Base-by-base conservation (phyloP, 345 rosid genomes). In the Citrus sinensis region DNA sequence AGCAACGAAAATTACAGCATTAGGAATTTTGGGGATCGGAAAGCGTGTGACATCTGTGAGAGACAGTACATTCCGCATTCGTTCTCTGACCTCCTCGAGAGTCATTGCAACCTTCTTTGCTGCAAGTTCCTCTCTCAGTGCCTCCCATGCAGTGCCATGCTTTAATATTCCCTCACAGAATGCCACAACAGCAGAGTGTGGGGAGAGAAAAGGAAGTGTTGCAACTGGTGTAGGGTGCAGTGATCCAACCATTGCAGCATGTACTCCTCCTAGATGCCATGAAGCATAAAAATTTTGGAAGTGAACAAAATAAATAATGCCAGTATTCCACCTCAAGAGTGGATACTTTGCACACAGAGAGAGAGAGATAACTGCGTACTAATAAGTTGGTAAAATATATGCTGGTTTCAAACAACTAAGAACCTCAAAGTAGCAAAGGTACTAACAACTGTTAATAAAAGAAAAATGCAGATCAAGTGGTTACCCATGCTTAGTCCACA, bases 181-280 rank as follows among this genome's bases (percentile, higher is more conserved):
- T 60, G 99, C 99, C 88, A 96, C 99, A 82, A 89, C 98, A 9
- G 99, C 99, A 76, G 98, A 94, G 80, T 96, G 99, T 3, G 99
- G 98, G 69, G 99, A 96, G 51, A 96, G 90, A 86, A 96, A 96
- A 76, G 98, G 99, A 75, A 96, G 89, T 76, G 94, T 96, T 76
- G 99, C 98, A 81, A 96, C 80, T 13, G 99, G 95, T 80, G 95
- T 90, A 61, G 99, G 99, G 87, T 96, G 94, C 83, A 94, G 92
- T 68, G 99, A 92, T 87, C 99, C 99, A 71, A 92, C 95, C 99
- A 96, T 94, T 74, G 98, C 97, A 84, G 99, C 98, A 84, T 94
- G 98, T 14, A 96, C 99, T 86, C 99, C 98, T 32, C 99, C 99
- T 88, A 71, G 70, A 78, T 81, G 25, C 65, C 84, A 79, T 34